These are phyloP conservation scores for Fusarium proliferatum DNA, from an alignment of 2,329 filamentous ascomycete genomes.

Conservation along the genomic window DNA sequence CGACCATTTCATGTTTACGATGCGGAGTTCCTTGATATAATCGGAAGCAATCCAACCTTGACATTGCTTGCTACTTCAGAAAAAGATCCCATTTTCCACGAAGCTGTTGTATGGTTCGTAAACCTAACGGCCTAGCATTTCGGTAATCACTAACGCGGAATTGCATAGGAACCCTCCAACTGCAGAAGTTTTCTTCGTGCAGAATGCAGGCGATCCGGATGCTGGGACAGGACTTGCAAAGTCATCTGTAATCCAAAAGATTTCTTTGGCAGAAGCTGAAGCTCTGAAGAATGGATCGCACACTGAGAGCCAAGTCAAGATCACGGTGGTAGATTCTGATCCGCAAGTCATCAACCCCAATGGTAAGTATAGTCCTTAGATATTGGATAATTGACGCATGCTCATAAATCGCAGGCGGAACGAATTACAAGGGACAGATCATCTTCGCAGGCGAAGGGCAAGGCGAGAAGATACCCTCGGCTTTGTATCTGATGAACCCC, in stretches of 20 bases:
- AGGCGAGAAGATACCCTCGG: slow-evolving; percentile 50
- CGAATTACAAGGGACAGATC: slow-evolving; percentile 62
- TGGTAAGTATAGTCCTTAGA: slow-evolving; percentile 45
- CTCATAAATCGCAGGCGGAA: slow-evolving; percentile 52
- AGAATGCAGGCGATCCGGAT: slow-evolving; percentile 59
- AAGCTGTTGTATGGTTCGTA: slow-evolving; percentile 62
- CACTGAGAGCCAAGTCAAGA: slow-evolving; percentile 50
- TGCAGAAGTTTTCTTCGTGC: slow-evolving; percentile 65
- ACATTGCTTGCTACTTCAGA: slow-evolving; percentile 60
- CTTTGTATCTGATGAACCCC: slow-evolving; percentile 45
- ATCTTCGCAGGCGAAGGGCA: slow-evolving; percentile 63
- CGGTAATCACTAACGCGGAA: background rate
- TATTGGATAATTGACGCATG: fast-evolving
- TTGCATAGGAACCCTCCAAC: slow-evolving; percentile 52
- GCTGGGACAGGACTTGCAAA: slow-evolving; percentile 63
- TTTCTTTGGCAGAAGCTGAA: slow-evolving; percentile 58
- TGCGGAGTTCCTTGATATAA: slow-evolving; percentile 60
- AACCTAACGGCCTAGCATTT: fast-evolving
- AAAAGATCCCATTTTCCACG: slow-evolving; percentile 63
- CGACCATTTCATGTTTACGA: slow-evolving; percentile 55
- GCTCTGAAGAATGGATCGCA: slow-evolving; percentile 31
- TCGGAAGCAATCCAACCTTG: slow-evolving; percentile 61
- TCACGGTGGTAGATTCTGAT: slow-evolving; percentile 55
- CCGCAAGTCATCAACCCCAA: slow-evolving; percentile 63
- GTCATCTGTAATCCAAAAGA: slow-evolving; percentile 63